A percentile compares a stretch with the other conserved stretches of the same genome.
phyloP scores from a whole-genome alignment of 306 rosid genomes.

The Biancaea sappan region DNA sequence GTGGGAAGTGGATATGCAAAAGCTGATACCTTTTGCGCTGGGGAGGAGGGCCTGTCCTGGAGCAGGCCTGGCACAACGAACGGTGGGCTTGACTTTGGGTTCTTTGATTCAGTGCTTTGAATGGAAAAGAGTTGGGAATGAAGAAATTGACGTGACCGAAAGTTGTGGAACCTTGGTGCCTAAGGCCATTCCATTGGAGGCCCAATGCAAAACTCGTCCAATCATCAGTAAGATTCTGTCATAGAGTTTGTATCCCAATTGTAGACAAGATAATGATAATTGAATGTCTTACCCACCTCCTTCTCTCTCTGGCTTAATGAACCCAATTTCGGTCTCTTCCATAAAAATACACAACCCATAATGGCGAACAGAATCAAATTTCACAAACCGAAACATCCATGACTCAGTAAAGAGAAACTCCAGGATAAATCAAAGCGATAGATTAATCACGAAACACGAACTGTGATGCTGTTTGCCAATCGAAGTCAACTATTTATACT shows the following conservation, averaged over 20 bases:
- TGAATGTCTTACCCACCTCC: conserved; percentile 35
- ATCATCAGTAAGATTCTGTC: conserved; percentile 29
- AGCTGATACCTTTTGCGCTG: conserved; percentile 50
- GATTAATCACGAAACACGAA: neutral
- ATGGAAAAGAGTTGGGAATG: conserved; percentile 47
- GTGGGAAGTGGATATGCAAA: neutral
- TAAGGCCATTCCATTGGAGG: conserved; percentile 52
- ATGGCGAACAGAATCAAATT: neutral
- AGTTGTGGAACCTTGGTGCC: conserved; percentile 41
- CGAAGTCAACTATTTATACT: conserved; percentile 57
- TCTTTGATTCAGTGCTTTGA: conserved; percentile 58
- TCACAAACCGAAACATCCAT: neutral
- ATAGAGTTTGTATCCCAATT: neutral
- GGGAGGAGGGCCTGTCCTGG: conserved; percentile 66
- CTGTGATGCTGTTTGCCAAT: conserved; percentile 76
- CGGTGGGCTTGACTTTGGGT: conserved; percentile 45
- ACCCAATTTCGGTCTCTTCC: conserved; percentile 71
- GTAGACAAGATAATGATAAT: neutral
- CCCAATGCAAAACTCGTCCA: conserved; percentile 51
- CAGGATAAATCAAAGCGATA: neutral
- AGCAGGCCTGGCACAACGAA: conserved; percentile 43
- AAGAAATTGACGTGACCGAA: conserved; percentile 51
- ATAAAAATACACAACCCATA: neutral
- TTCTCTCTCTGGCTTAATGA: conserved; percentile 51
- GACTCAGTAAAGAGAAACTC: neutral